Evolutionary conservation across 345 rosid species (phyloP), one percentile per base, ranked within the genome.

Genomic region (Rubroshorea leprosula): DNA sequence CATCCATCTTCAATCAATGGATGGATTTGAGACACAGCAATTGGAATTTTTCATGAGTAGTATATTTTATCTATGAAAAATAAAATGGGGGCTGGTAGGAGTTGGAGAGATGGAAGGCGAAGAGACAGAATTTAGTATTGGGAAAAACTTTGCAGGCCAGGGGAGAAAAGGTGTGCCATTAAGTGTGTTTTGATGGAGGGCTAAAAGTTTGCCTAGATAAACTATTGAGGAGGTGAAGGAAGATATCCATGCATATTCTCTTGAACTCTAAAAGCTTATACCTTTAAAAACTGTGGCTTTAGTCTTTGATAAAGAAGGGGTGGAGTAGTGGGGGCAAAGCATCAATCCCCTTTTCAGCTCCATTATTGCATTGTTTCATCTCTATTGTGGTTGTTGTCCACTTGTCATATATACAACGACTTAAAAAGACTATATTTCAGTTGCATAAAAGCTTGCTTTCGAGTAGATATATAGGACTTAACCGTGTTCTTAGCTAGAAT

Each of bases 1-100:
- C 86, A 73, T 51, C 83, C 89, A 57, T 62, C 86, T 55, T 70
- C 93, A 38, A 78, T 85, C 68, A 74, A 78, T 69, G 84, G 83
- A 51, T 89, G 95, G 96, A 81, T 78, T 60, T 86, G 68, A 86
- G 68, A 54, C 23, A 47, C 45, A 14, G 19, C 25, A 9, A 49
- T 45, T 17, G 51, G 52, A 58, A 46, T 49, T 31, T 10, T 13
- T 27, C 56, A 54, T 51, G 56, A 26, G 41, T 47, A 31, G 41
- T 23, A 21, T 54, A 23, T 46, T 51, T 54, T 51, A 21, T 63
- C 53, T 7, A 58, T 46, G 60, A 57, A 48, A 50, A 64, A 62
- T 55, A 52, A 69, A 60, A 55, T 57, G 29, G 50, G 57, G 18
- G 22, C 29, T 31, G 51, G 31, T 29, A 22, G 47, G 43, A 48